Percentiles rank a stretch among this genome's conserved stretches.
Evolutionary conservation across 2,329 filamentous ascomycete species (phyloP).

Genomic region (Cercospora nicotianae): DNA sequence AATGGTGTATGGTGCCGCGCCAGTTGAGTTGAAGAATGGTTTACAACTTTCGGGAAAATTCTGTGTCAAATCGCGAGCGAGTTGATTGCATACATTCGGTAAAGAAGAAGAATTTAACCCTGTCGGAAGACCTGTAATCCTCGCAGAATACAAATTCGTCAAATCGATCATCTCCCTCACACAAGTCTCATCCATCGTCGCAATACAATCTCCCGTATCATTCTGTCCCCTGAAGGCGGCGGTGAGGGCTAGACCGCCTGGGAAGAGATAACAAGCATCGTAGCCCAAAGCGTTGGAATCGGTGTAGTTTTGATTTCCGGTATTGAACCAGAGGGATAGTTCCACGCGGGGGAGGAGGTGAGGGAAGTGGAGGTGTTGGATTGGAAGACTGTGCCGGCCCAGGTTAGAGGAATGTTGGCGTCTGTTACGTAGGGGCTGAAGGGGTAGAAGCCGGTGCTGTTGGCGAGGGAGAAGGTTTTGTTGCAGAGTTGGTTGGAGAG

Average conservation of each 20-base stretch:
- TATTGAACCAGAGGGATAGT: constrained; percentile 20
- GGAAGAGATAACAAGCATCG: constrained; percentile 20
- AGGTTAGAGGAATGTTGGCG: constrained; percentile 5
- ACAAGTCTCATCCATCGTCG: constrained; percentile 17
- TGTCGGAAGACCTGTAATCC: constrained; percentile 14
- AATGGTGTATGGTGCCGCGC: not conserved
- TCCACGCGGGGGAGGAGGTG: constrained; percentile 10
- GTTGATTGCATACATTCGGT: constrained; percentile 15
- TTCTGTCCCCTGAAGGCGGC: constrained; percentile 15
- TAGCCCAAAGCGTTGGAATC: constrained; percentile 19
- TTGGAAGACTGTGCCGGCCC: constrained; percentile 18
- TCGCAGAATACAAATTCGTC: not conserved
- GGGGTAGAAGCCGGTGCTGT: constrained; percentile 13
- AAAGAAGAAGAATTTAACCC: constrained; percentile 18
- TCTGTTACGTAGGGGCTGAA: constrained; percentile 8
- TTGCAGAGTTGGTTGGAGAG: constrained; percentile 18
- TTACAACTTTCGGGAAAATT: constrained; percentile 22
- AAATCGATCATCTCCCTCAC: constrained; percentile 14
- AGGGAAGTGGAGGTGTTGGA: not conserved
- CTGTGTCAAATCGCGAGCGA: constrained; percentile 13
- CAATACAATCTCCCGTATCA: constrained; percentile 17
- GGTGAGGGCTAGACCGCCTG: constrained; percentile 5
- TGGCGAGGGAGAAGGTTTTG: constrained; percentile 15
- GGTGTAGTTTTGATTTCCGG: constrained; percentile 10
- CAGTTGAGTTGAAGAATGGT: constrained; percentile 18